phyloP scores from a whole-genome alignment of 2,329 filamentous ascomycete species.

The Ophiosphaerella narmari region DNA sequence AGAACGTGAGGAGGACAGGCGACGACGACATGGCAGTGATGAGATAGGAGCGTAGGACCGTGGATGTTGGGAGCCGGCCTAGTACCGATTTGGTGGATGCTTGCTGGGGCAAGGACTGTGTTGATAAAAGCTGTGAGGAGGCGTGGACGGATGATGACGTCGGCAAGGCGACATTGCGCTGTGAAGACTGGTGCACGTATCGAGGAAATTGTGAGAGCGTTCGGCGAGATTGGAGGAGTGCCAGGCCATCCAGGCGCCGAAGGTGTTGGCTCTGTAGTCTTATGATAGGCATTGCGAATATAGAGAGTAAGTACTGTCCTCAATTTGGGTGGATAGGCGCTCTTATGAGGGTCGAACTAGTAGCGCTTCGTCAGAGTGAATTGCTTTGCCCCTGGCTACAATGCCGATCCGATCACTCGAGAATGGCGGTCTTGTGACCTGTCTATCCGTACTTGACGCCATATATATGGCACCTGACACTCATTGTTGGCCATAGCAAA shows the following conservation, averaged over 20 bases:
- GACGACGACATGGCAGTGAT: conserved; percentile 74
- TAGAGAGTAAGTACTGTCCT: neutral
- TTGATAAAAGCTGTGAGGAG: conserved; percentile 24
- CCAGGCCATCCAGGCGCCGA: conserved; percentile 26
- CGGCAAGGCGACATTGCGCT: conserved; percentile 35
- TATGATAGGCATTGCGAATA: conserved; percentile 16
- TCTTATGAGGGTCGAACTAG: conserved; percentile 4
- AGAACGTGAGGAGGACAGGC: conserved; percentile 69
- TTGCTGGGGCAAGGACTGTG: conserved; percentile 13
- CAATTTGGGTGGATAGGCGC: conserved; percentile 2
- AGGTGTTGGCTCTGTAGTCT: conserved; percentile 26
- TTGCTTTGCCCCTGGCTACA: neutral
- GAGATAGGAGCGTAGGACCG: conserved; percentile 70
- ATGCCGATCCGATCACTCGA: neutral
- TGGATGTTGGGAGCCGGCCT: conserved; percentile 67
- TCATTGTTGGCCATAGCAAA: conserved; percentile 10
- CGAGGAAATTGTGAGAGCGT: conserved; percentile 25
- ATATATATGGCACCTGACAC: conserved; percentile 27
- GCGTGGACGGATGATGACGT: conserved; percentile 20
- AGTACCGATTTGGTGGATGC: conserved; percentile 50
- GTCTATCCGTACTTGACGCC: conserved; percentile 12
- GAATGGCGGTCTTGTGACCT: conserved; percentile 17
- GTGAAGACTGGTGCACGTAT: conserved; percentile 38
- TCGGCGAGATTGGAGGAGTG: conserved; percentile 24
- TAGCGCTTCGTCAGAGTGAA: conserved; percentile 2